phyloP scores from a whole-genome alignment of 73 alveolate species.

The Loxodes magnus region DNA sequence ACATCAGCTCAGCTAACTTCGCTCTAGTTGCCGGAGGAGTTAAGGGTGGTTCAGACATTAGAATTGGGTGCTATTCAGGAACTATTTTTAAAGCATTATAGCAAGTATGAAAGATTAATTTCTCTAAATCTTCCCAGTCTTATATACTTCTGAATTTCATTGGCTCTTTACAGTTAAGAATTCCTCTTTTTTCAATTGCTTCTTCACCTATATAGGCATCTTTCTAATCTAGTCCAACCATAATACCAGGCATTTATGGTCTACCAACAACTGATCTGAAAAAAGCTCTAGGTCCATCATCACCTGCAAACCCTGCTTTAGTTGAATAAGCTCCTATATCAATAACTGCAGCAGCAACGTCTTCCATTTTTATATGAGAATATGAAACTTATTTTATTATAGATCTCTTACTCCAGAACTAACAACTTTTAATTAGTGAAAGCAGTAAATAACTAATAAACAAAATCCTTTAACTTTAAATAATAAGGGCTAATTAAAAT shows the following conservation, averaged over 20 bases:
- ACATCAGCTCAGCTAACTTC: constrained; percentile 19
- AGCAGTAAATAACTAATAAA: too few relatives aligned
- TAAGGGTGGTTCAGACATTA: constrained; percentile 28
- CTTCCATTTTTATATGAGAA: constrained; percentile 33
- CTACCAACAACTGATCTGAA: constrained; percentile 58
- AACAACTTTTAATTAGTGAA: too few relatives aligned
- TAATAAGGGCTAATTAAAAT: too few relatives aligned
- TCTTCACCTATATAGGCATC: constrained; percentile 64
- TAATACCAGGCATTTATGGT: constrained; percentile 44
- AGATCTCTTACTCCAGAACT: too few relatives aligned
- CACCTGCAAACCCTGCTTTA: constrained; percentile 82
- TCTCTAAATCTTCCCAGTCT: constrained; percentile 73
- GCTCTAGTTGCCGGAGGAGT: constrained; percentile 18
- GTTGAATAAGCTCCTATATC: constrained; percentile 74
- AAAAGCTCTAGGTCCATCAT: constrained; percentile 50
- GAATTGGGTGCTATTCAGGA: constrained; percentile 71
- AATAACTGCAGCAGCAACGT: constrained; percentile 55
- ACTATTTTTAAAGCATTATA: constrained; percentile 50
- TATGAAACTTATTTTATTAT: too few relatives aligned
- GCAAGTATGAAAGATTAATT: constrained; percentile 58
- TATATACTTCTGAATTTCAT: constrained; percentile 48
- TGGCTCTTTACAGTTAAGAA: constrained; percentile 42
- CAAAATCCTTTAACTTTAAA: too few relatives aligned
- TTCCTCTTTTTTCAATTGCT: constrained; percentile 50
- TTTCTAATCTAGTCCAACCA: constrained; percentile 43